A percentile compares a stretch with the other conserved stretches of the same genome.
Evolutionary conservation across 1,284 basidiomycete genomes (phyloP).

Genomic region (Fomitiporia mediterranea): DNA sequence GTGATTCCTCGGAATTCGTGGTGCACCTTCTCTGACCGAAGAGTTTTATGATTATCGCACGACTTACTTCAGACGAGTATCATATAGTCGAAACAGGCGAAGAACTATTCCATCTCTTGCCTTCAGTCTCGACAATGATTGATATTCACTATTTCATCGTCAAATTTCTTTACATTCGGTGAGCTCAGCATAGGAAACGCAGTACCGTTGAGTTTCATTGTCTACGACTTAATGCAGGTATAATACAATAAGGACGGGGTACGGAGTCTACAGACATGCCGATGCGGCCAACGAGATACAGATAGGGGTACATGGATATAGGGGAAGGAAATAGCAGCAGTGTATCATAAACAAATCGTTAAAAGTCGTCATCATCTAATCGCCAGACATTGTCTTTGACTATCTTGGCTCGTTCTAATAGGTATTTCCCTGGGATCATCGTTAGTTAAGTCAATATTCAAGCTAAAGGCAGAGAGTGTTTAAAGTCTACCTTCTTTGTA

Average conservation of each 20-base stretch:
- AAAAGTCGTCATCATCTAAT: constrained; percentile 42
- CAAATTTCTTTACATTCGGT: no score
- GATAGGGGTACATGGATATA: not conserved
- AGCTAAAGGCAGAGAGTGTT: not conserved
- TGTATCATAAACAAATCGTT: not conserved
- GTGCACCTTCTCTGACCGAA: no score
- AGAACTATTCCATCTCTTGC: no score
- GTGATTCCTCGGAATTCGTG: no score
- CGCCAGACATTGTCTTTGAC: constrained; percentile 80
- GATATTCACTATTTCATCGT: no score
- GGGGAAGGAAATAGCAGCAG: not conserved
- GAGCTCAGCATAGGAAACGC: no score
- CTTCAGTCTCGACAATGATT: no score
- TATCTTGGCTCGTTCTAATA: constrained; percentile 77
- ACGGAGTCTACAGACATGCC: not conserved
- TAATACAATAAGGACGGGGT: not conserved
- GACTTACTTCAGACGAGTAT: no score
- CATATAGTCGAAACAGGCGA: no score
- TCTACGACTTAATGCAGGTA: not conserved
- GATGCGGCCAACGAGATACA: not conserved
- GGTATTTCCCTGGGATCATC: constrained; percentile 60
- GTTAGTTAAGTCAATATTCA: not conserved
- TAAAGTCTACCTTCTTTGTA: constrained; percentile 76
- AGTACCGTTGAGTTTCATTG: no score
- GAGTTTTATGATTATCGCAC: no score